Evolutionary conservation across 2,329 filamentous ascomycete genomes (phyloP), one percentile per base, ranked within the genome.

Genomic region (Aspergillus sp.): DNA sequence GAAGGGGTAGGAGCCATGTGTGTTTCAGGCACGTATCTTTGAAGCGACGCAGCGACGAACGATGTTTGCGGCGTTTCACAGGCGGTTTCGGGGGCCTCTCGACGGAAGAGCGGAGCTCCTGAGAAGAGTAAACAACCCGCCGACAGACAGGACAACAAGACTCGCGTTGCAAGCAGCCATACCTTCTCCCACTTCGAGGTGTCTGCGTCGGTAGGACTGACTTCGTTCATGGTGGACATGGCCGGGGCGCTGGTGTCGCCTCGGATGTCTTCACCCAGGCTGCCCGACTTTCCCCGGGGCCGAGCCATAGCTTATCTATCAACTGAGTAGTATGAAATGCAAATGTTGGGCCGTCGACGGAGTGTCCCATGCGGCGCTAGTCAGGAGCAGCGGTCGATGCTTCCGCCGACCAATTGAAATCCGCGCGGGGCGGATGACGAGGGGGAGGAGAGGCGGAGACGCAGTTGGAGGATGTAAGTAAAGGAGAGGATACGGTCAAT

Each of bases 1-100:
- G 58, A 37, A 91, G 72, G 15, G 89, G 88, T 30, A 71, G 66
- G 12, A 78, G 54, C 75, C 75, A 79, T 16, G 75, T 79, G 51
- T 78, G 72, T 35, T 58, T 61, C 30, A 65, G 44, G 29, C 60
- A 61, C 15, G 48, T 41, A 31, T 59, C 52, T 37, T 62, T 64
- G 48, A 58, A 67, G 34, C 63, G 60, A 26, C 63, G 60, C 33
- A 67, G 52, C 25, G 53, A 41, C 8, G 61, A 64, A 29, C 63
- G 60, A 20, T 48, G 56, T 42, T 61, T 64, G 37, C 64, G 60
- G 29, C 64, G 57, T 45, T 67, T 68, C 11, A 60, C 53, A 24
- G 57, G 61, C 24, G 56, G 37, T 43, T 61, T 60, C 15, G 41
- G 20, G 28, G 46, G 35, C 35, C 58, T 60, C 14, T 57, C 52